These are phyloP conservation scores for Picocystis sp. DNA, from an alignment of 163 green algal species.

Conservation along the genomic window DNA sequence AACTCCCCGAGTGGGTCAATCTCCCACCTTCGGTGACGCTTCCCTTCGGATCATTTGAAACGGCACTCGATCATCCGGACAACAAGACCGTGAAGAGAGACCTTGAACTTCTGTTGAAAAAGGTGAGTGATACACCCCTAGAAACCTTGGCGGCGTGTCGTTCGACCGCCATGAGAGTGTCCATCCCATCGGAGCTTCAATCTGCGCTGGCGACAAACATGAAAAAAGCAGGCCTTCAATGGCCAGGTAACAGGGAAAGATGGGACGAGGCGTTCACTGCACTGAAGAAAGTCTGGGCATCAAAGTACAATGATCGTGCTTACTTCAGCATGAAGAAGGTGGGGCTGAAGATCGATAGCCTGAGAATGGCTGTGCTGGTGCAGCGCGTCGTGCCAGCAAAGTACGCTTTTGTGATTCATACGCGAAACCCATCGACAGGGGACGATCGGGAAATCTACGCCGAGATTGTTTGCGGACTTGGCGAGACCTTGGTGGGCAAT, in stretches of 20 bases:
- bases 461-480: constrained; percentile 79
- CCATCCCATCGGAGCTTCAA: constrained; percentile 2
- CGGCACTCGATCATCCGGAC: constrained; percentile 43
- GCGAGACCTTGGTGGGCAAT: constrained; percentile 76
- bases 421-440: constrained; percentile 75
- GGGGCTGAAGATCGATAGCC: constrained; percentile 64
- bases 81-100: constrained; percentile 42
- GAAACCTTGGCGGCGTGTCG: constrained; percentile 11
- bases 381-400: constrained; percentile 82
- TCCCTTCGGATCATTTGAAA: constrained; percentile 90
- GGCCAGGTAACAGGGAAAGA: constrained; percentile 15
- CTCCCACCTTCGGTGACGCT: constrained; percentile 79
- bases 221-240: constrained; percentile 13
- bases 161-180: constrained; percentile 9
- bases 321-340: constrained; percentile 48
- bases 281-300: constrained; percentile 85
- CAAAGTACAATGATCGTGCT: constrained; percentile 97
- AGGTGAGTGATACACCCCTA: constrained; percentile 12
- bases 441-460: constrained; percentile 44
- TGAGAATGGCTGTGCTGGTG: constrained; percentile 95
- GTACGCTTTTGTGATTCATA: constrained; percentile 99
- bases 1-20: constrained; percentile 63
- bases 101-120: constrained; percentile 25
- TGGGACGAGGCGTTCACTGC: constrained; percentile 27
- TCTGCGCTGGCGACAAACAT: constrained; percentile 11